Percentiles rank a stretch among this genome's conserved stretches.
These are phyloP conservation scores for Fusarium guadeloupense DNA, from an alignment of 2,329 filamentous ascomycete genomes.

Conservation along the genomic window DNA sequence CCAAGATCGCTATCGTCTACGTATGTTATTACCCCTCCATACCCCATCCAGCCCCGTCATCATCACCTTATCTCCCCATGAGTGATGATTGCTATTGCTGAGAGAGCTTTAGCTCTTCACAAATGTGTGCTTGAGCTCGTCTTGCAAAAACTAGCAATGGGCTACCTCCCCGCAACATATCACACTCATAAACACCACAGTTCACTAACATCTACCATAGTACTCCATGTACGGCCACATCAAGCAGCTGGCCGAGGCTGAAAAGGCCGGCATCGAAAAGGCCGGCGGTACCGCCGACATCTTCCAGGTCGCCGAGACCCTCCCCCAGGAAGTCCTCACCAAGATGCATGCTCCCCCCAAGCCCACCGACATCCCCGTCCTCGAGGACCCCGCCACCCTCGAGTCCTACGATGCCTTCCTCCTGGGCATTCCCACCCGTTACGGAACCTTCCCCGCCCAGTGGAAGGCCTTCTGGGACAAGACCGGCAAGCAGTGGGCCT, in stretches of 20 bases:
- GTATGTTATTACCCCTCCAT: conserved; percentile 60
- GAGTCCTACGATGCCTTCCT: conserved; percentile 87
- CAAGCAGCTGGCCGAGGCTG: conserved; percentile 82
- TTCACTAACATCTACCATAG: conserved; percentile 54
- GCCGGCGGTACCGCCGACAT: conserved; percentile 84
- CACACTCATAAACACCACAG: neutral
- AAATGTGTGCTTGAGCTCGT: neutral
- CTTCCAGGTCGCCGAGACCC: conserved; percentile 91
- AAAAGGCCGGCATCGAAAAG: conserved; percentile 88
- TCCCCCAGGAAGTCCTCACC: conserved; percentile 79
- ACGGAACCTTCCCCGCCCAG: conserved; percentile 96
- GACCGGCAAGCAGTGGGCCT: conserved; percentile 84
- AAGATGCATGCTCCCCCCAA: conserved; percentile 95
- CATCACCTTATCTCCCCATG: conserved; percentile 1
- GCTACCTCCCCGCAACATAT: conserved; percentile 1
- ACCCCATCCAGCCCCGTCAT: conserved; percentile 4
- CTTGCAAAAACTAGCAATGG: no score
- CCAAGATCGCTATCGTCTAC: conserved; percentile 91
- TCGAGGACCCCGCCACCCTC: conserved; percentile 66
- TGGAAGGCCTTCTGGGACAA: conserved; percentile 95
- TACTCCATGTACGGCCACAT: conserved; percentile 97
- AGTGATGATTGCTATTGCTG: conserved; percentile 1
- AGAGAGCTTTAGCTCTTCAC: neutral
- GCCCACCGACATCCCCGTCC: conserved; percentile 70
- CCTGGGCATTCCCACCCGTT: conserved; percentile 93